Conservation (phyloP, 2,329 filamentous ascomycete species). For the Claviceps sp. region DNA sequence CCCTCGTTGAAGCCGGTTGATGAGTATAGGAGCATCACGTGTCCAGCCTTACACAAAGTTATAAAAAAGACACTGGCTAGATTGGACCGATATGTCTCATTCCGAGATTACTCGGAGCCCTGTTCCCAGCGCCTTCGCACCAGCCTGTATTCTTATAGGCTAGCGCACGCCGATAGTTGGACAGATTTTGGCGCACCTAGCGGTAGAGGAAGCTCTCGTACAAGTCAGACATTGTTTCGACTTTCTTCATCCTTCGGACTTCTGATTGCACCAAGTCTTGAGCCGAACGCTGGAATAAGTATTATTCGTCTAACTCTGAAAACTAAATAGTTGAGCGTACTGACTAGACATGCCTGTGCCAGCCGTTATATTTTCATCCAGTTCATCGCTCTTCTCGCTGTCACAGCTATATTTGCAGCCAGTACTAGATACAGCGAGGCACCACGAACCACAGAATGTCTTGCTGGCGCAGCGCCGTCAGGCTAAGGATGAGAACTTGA, state of each 20-base stretch:
- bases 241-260: background rate
- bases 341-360: background rate
- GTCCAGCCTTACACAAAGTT: background rate
- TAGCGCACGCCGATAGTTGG: slow-evolving; percentile 31
- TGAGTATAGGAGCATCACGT: background rate
- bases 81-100: slow-evolving; percentile 39
- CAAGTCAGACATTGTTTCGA: background rate
- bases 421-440: background rate
- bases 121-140: slow-evolving; percentile 32
- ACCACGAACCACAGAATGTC: background rate
- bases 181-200: slow-evolving; percentile 16
- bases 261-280: background rate
- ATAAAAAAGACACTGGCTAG: background rate
- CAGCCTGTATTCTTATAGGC: slow-evolving; percentile 26
- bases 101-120: slow-evolving; percentile 21
- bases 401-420: background rate
- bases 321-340: background rate
- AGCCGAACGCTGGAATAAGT: background rate
- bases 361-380: background rate
- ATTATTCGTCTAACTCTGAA: background rate
- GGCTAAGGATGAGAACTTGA: slow-evolving; percentile 36
- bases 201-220: background rate
- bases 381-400: background rate
- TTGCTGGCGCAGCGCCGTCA: background rate
- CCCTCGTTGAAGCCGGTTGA: background rate